Evolutionary conservation across 345 rosid genomes (phyloP).

Genomic region (Euphorbia pulcherrima): DNA sequence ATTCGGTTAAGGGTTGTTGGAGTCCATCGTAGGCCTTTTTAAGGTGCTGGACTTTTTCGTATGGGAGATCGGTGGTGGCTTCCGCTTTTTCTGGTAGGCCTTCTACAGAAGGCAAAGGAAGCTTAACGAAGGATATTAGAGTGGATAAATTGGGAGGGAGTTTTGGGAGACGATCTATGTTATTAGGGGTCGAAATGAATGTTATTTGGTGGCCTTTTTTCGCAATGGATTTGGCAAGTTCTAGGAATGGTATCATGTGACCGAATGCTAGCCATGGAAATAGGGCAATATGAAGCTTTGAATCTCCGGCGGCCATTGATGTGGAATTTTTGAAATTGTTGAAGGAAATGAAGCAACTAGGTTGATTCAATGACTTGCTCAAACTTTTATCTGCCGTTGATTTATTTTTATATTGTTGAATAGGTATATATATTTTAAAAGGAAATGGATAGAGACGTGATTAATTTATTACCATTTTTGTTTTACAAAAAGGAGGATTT

Average conservation of each 20-base stretch:
- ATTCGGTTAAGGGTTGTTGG: not conserved
- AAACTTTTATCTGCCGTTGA: too few relatives aligned
- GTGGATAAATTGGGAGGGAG: not conserved
- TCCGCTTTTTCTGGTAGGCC: conserved; percentile 9
- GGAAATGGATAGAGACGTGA: too few relatives aligned
- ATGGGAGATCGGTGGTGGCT: conserved; percentile 14
- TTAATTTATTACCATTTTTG: too few relatives aligned
- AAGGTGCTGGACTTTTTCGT: conserved; percentile 3
- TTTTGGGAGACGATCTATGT: conserved; percentile 16
- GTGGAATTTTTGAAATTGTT: too few relatives aligned
- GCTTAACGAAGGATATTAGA: not conserved
- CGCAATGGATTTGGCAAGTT: conserved; percentile 13
- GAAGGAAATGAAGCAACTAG: too few relatives aligned
- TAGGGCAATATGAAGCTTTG: conserved; percentile 1
- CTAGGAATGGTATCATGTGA: conserved; percentile 14
- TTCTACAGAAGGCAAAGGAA: not conserved
- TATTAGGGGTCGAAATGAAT: conserved; percentile 15
- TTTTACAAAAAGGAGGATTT: too few relatives aligned
- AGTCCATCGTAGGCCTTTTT: conserved; percentile 11
- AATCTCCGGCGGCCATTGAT: too few relatives aligned
- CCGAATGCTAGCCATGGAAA: conserved; percentile 26
- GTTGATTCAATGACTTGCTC: too few relatives aligned
- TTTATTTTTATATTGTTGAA: too few relatives aligned
- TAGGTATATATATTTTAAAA: too few relatives aligned
- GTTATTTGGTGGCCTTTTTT: conserved; percentile 12